Evolutionary conservation across 2,329 filamentous ascomycete genomes (phyloP), one percentile per base, ranked within the genome.

Genomic region (Gyromitra esculenta): DNA sequence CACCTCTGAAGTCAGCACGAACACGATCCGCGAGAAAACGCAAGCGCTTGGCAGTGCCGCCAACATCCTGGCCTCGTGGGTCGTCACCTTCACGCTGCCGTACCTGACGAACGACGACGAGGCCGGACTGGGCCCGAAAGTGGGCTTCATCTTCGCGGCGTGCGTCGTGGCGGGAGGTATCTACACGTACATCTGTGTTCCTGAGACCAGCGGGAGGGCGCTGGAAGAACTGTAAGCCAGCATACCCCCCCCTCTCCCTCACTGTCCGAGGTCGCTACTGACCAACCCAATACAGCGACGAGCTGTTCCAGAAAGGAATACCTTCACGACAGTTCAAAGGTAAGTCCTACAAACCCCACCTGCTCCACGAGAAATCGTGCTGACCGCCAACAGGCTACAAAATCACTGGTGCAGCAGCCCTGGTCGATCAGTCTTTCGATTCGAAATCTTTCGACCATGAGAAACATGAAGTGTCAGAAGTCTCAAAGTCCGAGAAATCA

Each of bases 1-100:
- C 59, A 91, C 89, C 0, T 90, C 89, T 0, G 89, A 91, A 81
- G 91, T 91, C 65, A 81, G 80, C n/a, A 77, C 80, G 21, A 81
- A 84, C 76, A 71, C 59, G 7, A 65, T 75, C 11, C 71, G 75
- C 21, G 75, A 77, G 37, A 74, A 71, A n/a, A 77, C 71, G 1
- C 75, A 75, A 43, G 71, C 71, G 4, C 65, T 77, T 4, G 75
- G 75, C 2, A 75, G 75, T 35, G 74, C 75, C 11, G 70, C 75
- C 1, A 77, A 75, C 31, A 77, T 77, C 52, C 39, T 77, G 11
- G 50, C 65, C 6, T 77, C 75, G 11, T 77, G 69, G 57, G 39
- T 81, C 5, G 81, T 84, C 2, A 82, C 82, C 1, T 85, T 85
- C 59, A 81, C 80, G 8, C 81, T 84, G 11, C 84, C 84, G 0